phyloP scores from a whole-genome alignment of 2,329 filamentous ascomycete genomes.

The Penicillium decumbens region DNA sequence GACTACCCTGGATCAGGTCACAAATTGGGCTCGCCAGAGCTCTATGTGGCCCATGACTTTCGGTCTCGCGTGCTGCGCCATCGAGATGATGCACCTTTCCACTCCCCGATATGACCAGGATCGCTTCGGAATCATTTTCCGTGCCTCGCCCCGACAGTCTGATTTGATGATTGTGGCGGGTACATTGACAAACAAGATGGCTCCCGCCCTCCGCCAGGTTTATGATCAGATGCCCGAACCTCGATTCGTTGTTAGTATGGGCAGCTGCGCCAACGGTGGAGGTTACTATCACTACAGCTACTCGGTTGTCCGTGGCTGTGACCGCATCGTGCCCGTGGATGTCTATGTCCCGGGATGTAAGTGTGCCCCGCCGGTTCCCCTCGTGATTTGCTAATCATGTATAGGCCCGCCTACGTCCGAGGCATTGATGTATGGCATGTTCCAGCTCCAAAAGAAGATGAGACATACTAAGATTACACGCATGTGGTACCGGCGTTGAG shows the following conservation, averaged over 20 bases:
- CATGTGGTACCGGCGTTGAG: slow-evolving; percentile 55
- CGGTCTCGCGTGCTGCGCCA: slow-evolving; percentile 81
- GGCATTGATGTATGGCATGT: slow-evolving; percentile 61
- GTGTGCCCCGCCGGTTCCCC: slow-evolving; percentile 30
- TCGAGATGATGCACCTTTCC: slow-evolving; percentile 93
- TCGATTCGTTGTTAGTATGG: slow-evolving; percentile 83
- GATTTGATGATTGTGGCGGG: slow-evolving; percentile 90
- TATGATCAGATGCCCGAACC: slow-evolving; percentile 96
- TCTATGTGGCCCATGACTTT: slow-evolving; percentile 93
- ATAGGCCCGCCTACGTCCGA: slow-evolving; percentile 51
- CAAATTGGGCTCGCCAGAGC: slow-evolving; percentile 84
- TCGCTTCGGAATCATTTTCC: slow-evolving; percentile 81
- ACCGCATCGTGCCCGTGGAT: slow-evolving; percentile 77
- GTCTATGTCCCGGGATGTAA: slow-evolving; percentile 79
- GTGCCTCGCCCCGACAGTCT: slow-evolving; percentile 76
- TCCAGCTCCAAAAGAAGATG: slow-evolving; percentile 79
- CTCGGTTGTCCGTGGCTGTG: slow-evolving; percentile 69
- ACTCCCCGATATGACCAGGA: slow-evolving; percentile 89
- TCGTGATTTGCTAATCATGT: slow-evolving; percentile 10
- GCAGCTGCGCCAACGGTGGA: slow-evolving; percentile 77
- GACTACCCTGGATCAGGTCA: slow-evolving; percentile 61
- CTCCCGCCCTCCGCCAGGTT: slow-evolving; percentile 77
- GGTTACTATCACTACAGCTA: slow-evolving; percentile 89
- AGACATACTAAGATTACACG: slow-evolving; percentile 53
- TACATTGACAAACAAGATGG: slow-evolving; percentile 92